A percentile compares a stretch with the other conserved stretches of the same genome.
phyloP scores from a whole-genome alignment of 805 yeast species.

The Spathaspora arborariae region DNA sequence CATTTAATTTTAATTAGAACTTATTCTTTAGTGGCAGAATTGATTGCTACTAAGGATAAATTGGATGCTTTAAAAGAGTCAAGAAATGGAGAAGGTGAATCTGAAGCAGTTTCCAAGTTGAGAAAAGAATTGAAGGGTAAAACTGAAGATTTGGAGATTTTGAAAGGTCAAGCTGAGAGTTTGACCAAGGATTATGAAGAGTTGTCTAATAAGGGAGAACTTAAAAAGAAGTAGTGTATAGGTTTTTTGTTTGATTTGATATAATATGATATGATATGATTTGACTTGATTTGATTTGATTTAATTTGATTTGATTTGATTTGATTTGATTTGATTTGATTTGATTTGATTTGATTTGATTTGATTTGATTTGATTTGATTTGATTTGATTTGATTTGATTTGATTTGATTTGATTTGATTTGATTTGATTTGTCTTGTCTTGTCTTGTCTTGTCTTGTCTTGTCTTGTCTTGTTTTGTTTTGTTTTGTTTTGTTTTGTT shows the following conservation, averaged over 20 bases:
- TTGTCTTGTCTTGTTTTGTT: no score
- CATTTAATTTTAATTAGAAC: constrained; percentile 84
- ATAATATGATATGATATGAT: no score
- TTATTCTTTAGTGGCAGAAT: constrained; percentile 71
- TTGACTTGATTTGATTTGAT: no score
- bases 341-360: no score
- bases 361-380: no score
- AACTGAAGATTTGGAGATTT: constrained; percentile 59
- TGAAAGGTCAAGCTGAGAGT: constrained; percentile 70
- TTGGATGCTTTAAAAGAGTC: constrained; percentile 35
- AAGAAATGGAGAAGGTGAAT: constrained; percentile 16
- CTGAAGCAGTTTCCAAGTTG: constrained; percentile 43
- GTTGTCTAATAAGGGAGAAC: constrained; percentile 13
- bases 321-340: no score
- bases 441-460: no score
- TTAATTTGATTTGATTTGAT: no score
- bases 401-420: no score
- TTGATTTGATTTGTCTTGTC: no score
- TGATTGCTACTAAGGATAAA: constrained; percentile 61
- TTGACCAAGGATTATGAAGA: constrained; percentile 62
- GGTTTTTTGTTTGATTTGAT: background rate
- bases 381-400: no score
- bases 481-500: background rate
- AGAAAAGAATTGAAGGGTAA: constrained; percentile 46
- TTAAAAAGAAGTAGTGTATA: constrained; percentile 6